Evolutionary conservation across 768 basidiomycete genomes (phyloP).

Genomic region (Lentinula lateritia): DNA sequence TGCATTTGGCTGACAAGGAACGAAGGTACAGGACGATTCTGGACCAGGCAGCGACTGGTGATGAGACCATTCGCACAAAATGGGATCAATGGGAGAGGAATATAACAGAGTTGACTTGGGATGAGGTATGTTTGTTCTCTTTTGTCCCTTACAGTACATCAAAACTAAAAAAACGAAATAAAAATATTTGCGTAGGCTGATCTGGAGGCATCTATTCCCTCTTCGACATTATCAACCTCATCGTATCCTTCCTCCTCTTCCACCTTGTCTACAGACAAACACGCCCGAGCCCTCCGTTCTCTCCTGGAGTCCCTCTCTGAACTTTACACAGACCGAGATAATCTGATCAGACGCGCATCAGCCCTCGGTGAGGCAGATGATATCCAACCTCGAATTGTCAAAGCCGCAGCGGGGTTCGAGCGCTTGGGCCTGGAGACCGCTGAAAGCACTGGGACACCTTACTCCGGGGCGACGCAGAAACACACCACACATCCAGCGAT

Average conservation of each 20-base stretch:
- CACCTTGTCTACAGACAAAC: slow-evolving; percentile 41
- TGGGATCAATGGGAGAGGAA: slow-evolving; percentile 85
- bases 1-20: slow-evolving; percentile 64
- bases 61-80: slow-evolving; percentile 71
- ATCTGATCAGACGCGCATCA: slow-evolving; percentile 61
- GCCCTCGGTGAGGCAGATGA: slow-evolving; percentile 65
- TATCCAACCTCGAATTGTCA: slow-evolving; percentile 62
- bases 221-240: slow-evolving; percentile 28
- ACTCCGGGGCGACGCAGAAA: neutral
- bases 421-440: slow-evolving; percentile 42
- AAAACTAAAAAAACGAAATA: no score
- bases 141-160: no score
- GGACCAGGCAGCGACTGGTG: slow-evolving; percentile 66
- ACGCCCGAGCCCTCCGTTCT: slow-evolving; percentile 66
- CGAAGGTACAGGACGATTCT: slow-evolving; percentile 70
- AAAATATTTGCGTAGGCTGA: slow-evolving; percentile 39
- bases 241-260: slow-evolving; percentile 8
- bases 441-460: neutral
- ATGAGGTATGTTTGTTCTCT: slow-evolving; percentile 32
- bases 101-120: slow-evolving; percentile 64
- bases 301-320: slow-evolving; percentile 80
- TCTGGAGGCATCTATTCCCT: slow-evolving; percentile 64
- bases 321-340: slow-evolving; percentile 51
- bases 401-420: slow-evolving; percentile 61
- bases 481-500: slow-evolving; percentile 61